phyloP scores from a whole-genome alignment of 495 filamentous ascomycete genomes.

The Thozetella sp. region DNA sequence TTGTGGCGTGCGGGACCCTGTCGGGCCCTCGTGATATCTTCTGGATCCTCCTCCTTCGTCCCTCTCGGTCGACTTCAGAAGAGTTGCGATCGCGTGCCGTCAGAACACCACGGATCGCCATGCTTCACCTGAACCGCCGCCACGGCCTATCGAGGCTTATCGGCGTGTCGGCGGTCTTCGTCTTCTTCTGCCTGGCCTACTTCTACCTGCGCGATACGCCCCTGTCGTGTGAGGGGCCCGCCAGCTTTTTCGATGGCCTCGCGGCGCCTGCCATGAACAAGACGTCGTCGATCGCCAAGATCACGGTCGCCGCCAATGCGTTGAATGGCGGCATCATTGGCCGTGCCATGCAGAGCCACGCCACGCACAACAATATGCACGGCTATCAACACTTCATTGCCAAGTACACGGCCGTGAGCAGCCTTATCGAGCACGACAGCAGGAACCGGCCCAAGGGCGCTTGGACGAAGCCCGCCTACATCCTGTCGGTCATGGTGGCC shows the following conservation, averaged over 20 bases:
- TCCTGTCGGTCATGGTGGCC: conserved; percentile 46
- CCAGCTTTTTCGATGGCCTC: not conserved
- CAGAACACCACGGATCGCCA: not conserved
- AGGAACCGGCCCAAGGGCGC: conserved; percentile 16
- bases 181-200: not conserved
- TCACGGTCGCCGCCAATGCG: conserved; percentile 23
- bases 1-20: too few relatives aligned
- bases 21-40: too few relatives aligned
- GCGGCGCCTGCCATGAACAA: not conserved
- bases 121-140: not conserved
- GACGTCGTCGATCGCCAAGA: conserved; percentile 17
- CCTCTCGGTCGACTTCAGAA: too few relatives aligned
- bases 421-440: conserved; percentile 21
- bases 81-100: not conserved
- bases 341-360: conserved; percentile 19
- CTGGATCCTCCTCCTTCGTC: too few relatives aligned
- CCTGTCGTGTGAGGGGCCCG: not conserved
- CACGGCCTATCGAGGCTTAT: conserved; percentile 1
- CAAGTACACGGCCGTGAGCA: conserved; percentile 18
- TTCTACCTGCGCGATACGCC: not conserved
- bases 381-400: conserved; percentile 25
- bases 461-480: conserved; percentile 52
- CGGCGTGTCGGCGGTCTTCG: conserved; percentile 3
- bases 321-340: conserved; percentile 18
- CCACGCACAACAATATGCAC: conserved; percentile 19